phyloP scores from a whole-genome alignment of 768 basidiomycete genomes.

The Russula virescens region DNA sequence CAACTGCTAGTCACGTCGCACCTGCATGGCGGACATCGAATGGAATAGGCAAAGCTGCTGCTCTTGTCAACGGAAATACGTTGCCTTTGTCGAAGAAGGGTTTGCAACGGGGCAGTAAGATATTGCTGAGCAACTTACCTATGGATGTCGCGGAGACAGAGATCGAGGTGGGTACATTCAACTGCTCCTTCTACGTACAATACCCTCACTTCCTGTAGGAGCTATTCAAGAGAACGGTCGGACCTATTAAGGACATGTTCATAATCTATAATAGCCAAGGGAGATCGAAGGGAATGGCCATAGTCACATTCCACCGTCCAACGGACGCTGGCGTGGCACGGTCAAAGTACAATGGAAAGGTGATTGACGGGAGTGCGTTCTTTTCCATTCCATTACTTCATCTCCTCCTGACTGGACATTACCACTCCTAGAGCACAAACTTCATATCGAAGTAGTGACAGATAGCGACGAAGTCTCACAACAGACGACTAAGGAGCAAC shows the following conservation, averaged over 20 bases:
- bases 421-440: constrained; percentile 47
- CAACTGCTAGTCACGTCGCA: constrained; percentile 17
- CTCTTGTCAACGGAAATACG: constrained; percentile 10
- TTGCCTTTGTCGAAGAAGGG: constrained; percentile 9
- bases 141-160: constrained; percentile 23
- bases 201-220: constrained; percentile 40
- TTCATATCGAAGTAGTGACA: constrained; percentile 58
- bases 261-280: constrained; percentile 72
- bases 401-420: neutral
- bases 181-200: neutral
- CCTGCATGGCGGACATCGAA: constrained; percentile 21
- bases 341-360: constrained; percentile 67
- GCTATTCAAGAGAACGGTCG: constrained; percentile 70
- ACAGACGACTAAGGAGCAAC: constrained; percentile 27
- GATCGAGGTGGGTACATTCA: constrained; percentile 15
- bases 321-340: constrained; percentile 60
- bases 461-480: constrained; percentile 36
- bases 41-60: neutral
- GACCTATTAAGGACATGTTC: constrained; percentile 64
- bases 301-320: constrained; percentile 58
- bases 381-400: neutral
- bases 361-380: constrained; percentile 56
- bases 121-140: constrained; percentile 23
- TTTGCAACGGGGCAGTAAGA: constrained; percentile 21
- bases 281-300: constrained; percentile 73